Base-by-base conservation (phyloP, 345 rosid genomes). In the Eucalyptus coolabah region DNA sequence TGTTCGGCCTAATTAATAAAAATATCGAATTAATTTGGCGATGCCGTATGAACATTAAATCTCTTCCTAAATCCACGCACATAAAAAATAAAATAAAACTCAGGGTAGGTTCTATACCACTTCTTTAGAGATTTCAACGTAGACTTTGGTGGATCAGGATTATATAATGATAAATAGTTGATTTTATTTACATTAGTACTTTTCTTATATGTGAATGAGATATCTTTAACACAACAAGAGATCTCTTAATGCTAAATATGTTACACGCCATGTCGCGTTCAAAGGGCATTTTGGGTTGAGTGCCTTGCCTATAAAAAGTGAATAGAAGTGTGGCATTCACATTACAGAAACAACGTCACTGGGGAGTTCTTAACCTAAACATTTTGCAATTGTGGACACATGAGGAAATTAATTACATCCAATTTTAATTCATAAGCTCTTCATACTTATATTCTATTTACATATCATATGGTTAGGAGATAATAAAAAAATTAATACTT, bases 251-350 rank as follows among this genome's bases (percentile, higher is more conserved):
- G 6, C 10, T 4, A 4, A 15, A n/a, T 7, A 9, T 4, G 10
- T n/a, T 34, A 4, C 3, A 2, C 0, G 3, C 12, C 10, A 4
- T 4, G 10, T n/a, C 0, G 1, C 0, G 2, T 15, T n/a, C 37
- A 7, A 15, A 0, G 5, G 37, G 12, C 17, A 15, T n/a, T n/a
- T 5, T n/a, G 0, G 10, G 37, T 15, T 1, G 37, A n/a, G 77
- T 17, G 17, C 0, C 37, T n/a, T n/a, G 21, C 37, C 19, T 0
- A 65, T 65, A 2, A 16, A 16, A 16, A 65, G 5, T n/a, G 37
- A 65, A 16, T 6, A n/a, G 8, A 16, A 15, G 77, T 1, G n/a
- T 15, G 40, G 6, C 1, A 0, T 65, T 0, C 0, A 16, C 17
- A 3, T 65, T 16, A n/a, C 40, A n/a, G 8, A 65, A 53, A 1